Evolutionary conservation across 2,329 filamentous ascomycete genomes (phyloP).

Genomic region (Pezicula radicicola): DNA sequence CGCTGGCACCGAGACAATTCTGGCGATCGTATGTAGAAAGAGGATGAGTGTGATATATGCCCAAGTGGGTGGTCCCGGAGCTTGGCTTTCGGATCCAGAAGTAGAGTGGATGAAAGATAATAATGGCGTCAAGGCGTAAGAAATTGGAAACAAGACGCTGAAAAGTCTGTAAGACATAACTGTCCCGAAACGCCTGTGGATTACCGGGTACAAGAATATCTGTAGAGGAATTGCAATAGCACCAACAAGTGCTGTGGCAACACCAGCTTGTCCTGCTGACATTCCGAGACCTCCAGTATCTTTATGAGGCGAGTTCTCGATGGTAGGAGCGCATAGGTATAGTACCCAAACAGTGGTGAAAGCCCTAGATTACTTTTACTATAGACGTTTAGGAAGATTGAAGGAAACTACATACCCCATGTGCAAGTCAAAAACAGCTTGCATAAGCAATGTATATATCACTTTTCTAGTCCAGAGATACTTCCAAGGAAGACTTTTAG

Average conservation of each 20-base stretch:
- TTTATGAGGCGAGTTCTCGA: neutral
- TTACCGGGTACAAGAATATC: neutral
- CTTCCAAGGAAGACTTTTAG: too few species aligned
- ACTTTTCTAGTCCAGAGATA: too few species aligned
- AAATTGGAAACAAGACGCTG: constrained; percentile 61
- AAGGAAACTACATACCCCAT: too few species aligned
- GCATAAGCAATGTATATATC: too few species aligned
- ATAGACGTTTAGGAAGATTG: too few species aligned
- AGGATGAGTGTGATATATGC: constrained; percentile 48
- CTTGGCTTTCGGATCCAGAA: constrained; percentile 17
- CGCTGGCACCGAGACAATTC: constrained; percentile 55
- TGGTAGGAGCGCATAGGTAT: neutral
- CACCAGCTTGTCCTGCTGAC: neutral
- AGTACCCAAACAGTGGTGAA: neutral
- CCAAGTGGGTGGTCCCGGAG: constrained; percentile 42
- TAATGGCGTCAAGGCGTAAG: constrained; percentile 65
- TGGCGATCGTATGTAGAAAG: constrained; percentile 50
- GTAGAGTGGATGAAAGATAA: constrained; percentile 46
- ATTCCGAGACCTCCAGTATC: neutral
- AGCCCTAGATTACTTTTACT: neutral
- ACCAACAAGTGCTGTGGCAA: neutral
- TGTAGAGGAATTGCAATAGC: neutral
- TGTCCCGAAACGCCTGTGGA: constrained; percentile 43
- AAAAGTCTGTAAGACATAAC: constrained; percentile 62
- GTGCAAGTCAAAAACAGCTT: too few species aligned